These are phyloP conservation scores for Brachypodium distachyon DNA, from an alignment of 202 grass and related monocot genomes.

Conservation along the genomic window DNA sequence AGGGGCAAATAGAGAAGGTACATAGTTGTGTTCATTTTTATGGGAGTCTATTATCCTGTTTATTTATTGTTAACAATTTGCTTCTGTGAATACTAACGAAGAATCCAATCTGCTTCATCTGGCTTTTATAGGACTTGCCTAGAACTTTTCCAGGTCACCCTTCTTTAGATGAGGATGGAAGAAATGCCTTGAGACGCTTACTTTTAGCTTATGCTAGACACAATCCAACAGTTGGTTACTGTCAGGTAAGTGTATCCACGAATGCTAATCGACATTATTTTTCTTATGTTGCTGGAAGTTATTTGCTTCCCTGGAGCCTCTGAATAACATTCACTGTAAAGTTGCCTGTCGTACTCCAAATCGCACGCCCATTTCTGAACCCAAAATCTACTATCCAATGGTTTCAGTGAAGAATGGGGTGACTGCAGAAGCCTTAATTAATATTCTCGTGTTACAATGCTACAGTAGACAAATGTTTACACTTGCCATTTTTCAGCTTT, in stretches of 20 bases:
- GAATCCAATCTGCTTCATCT: neutral
- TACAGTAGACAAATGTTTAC: neutral
- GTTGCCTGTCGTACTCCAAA: neutral
- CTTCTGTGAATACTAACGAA: constrained; percentile 9
- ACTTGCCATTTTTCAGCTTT: neutral
- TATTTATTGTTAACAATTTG: neutral
- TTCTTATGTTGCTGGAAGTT: neutral
- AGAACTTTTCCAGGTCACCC: constrained; percentile 84
- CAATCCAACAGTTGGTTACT: constrained; percentile 85
- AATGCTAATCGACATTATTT: neutral
- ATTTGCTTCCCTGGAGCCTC: neutral
- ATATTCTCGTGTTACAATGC: neutral
- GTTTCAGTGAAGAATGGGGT: neutral
- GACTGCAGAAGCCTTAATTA: neutral
- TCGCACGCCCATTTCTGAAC: constrained; percentile 7
- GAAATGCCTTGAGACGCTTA: constrained; percentile 66
- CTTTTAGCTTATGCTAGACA: constrained; percentile 79
- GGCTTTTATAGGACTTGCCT: constrained; percentile 65
- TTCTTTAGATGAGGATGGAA: constrained; percentile 64
- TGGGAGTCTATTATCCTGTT: neutral
- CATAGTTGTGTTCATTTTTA: neutral
- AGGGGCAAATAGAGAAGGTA: constrained; percentile 88
- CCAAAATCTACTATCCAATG: neutral
- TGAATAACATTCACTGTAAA: neutral
- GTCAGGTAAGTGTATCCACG: constrained; percentile 43